Conservation (phyloP, 2,329 filamentous ascomycete genomes). For the Zymoseptoria tritici region DNA sequence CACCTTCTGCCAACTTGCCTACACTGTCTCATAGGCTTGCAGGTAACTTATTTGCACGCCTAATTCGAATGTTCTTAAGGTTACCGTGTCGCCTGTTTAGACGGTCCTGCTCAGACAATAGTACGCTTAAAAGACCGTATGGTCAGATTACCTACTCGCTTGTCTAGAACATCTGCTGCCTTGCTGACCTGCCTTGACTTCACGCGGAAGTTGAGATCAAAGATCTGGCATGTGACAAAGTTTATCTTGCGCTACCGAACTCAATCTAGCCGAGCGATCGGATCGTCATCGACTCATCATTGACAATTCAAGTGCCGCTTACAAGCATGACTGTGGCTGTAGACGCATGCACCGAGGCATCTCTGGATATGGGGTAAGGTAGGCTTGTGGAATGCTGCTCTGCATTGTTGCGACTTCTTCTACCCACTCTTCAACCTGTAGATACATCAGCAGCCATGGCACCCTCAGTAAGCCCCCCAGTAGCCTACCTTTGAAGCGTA, state of each 20-base stretch:
- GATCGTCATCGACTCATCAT: constrained; percentile 1
- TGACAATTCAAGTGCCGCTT: background rate
- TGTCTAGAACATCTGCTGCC: no score
- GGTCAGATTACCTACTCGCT: no score
- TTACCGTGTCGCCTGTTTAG: background rate
- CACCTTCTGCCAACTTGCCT: background rate
- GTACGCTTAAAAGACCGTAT: no score
- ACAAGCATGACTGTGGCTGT: background rate
- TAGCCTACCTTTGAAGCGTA: background rate
- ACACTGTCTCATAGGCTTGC: background rate
- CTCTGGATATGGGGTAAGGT: background rate
- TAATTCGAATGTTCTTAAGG: background rate
- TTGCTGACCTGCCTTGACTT: no score
- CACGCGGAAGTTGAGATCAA: no score
- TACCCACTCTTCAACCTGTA: background rate
- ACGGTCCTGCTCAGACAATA: background rate
- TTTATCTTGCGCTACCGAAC: background rate
- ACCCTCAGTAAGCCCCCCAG: constrained; percentile 4
- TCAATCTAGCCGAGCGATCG: background rate
- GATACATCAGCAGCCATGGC: constrained; percentile 2
- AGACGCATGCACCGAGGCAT: background rate
- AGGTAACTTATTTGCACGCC: background rate
- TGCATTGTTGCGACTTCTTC: background rate
- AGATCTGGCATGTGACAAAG: background rate
- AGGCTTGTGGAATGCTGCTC: background rate